phyloP scores from a whole-genome alignment of 202 grass and related monocot species.

The Carex sylvatica region DNA sequence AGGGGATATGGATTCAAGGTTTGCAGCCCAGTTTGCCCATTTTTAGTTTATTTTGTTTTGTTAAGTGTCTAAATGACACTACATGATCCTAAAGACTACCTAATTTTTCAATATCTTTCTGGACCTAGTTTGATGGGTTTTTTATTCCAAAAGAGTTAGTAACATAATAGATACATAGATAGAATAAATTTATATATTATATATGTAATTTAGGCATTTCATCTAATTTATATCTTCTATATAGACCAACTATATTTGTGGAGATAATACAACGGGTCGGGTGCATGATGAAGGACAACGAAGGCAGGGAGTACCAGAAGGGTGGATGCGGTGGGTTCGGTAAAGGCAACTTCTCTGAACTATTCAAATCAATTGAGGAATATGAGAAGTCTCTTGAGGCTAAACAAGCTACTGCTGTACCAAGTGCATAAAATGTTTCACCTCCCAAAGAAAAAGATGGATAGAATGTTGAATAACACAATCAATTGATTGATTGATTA shows the following conservation, averaged over 20 bases:
- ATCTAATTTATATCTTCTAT: not conserved
- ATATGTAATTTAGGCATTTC: slow-evolving; percentile 1
- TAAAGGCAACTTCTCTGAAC: slow-evolving; percentile 89
- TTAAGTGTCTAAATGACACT: not conserved
- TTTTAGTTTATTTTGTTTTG: not conserved
- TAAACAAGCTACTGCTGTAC: slow-evolving; percentile 44
- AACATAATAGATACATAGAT: not conserved
- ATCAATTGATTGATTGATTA: slow-evolving; percentile 3
- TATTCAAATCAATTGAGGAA: slow-evolving; percentile 93
- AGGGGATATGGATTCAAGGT: too few species aligned
- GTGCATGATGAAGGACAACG: slow-evolving; percentile 78
- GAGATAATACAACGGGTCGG: slow-evolving; percentile 97
- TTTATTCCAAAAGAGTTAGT: not conserved
- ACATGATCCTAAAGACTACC: not conserved
- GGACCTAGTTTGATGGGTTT: not conserved
- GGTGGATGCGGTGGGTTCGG: slow-evolving; percentile 90
- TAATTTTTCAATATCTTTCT: not conserved
- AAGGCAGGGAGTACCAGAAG: slow-evolving; percentile 70
- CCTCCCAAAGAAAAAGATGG: not conserved
- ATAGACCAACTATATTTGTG: slow-evolving; percentile 85
- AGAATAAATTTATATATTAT: not conserved
- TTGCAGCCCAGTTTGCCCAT: not conserved
- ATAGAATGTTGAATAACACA: slow-evolving; percentile 17
- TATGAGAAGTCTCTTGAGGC: slow-evolving; percentile 92
- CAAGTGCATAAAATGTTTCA: slow-evolving; percentile 27